These are phyloP conservation scores for Penicillium crystallinum DNA, from an alignment of 495 filamentous ascomycete species.

Conservation along the genomic window DNA sequence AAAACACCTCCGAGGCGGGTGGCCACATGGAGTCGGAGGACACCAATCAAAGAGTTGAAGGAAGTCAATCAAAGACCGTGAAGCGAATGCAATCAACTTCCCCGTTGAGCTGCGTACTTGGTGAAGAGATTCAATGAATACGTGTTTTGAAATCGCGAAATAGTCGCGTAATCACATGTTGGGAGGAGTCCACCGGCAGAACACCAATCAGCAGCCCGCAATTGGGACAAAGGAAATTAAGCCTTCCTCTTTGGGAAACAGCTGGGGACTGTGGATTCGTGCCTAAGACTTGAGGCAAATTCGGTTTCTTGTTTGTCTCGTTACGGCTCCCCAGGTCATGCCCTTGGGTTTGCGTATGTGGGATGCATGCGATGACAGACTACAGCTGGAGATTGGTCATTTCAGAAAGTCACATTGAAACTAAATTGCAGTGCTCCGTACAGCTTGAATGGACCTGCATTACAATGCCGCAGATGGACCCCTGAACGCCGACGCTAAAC, in stretches of 20 bases:
- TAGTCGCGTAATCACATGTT: slow-evolving; percentile 38
- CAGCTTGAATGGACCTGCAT: not conserved
- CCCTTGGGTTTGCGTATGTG: not conserved
- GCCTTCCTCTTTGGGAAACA: not conserved
- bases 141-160: slow-evolving; percentile 35
- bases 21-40: no score
- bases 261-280: not conserved
- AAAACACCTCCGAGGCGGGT: no score
- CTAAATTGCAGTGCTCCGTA: not conserved
- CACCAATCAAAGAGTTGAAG: no score
- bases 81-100: no score
- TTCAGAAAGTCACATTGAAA: not conserved
- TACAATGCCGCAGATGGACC: not conserved
- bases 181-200: no score
- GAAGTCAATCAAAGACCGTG: no score
- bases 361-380: not conserved
- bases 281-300: not conserved
- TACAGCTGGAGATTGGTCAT: not conserved
- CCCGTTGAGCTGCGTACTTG: no score
- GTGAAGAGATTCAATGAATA: no score
- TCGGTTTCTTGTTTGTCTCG: not conserved
- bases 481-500: slow-evolving; percentile 5
- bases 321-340: not conserved
- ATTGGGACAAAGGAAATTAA: slow-evolving; percentile 5
- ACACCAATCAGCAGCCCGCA: slow-evolving; percentile 19